These are phyloP conservation scores for Skeletonema menzelii DNA, from an alignment of 108 stramenopile genomes.

Conservation along the genomic window DNA sequence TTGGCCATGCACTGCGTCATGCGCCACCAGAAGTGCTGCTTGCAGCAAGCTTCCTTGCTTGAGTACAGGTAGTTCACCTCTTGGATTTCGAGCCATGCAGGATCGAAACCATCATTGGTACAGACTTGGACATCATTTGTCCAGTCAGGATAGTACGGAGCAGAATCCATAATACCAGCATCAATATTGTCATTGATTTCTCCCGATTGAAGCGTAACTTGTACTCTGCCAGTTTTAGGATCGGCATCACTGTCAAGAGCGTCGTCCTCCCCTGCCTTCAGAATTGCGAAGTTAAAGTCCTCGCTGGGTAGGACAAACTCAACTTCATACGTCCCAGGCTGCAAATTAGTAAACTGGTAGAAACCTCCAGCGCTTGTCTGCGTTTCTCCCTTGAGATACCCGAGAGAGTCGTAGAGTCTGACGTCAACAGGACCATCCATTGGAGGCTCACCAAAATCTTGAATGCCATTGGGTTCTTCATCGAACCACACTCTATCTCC, in stretches of 20 bases:
- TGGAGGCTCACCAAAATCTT: constrained; percentile 29
- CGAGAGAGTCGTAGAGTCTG: constrained; percentile 36
- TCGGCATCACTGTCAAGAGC: constrained; percentile 31
- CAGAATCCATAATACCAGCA: constrained; percentile 45
- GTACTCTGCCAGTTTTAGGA: constrained; percentile 18
- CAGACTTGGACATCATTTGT: constrained; percentile 18
- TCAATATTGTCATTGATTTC: constrained; percentile 32
- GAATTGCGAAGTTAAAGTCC: constrained; percentile 33
- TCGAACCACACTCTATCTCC: constrained; percentile 46
- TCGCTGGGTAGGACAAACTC: constrained; percentile 13
- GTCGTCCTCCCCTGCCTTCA: constrained; percentile 22
- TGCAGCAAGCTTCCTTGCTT: background rate
- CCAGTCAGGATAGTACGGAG: constrained; percentile 45
- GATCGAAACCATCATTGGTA: constrained; percentile 32
- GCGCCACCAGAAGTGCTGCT: constrained; percentile 1
- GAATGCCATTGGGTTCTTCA: constrained; percentile 34
- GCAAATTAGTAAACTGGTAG: constrained; percentile 30
- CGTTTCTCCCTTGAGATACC: constrained; percentile 21
- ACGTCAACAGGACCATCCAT: constrained; percentile 20
- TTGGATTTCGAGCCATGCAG: constrained; percentile 29
- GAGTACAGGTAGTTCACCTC: constrained; percentile 31
- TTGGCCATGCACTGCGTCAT: constrained; percentile 8
- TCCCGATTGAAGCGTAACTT: constrained; percentile 29
- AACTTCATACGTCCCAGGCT: constrained; percentile 31
- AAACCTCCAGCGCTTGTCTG: constrained; percentile 12